Percentiles rank a stretch among this genome's conserved stretches.
These are phyloP conservation scores for Phoma sp. DNA, from an alignment of 2,329 filamentous ascomycete genomes.

Conservation along the genomic window DNA sequence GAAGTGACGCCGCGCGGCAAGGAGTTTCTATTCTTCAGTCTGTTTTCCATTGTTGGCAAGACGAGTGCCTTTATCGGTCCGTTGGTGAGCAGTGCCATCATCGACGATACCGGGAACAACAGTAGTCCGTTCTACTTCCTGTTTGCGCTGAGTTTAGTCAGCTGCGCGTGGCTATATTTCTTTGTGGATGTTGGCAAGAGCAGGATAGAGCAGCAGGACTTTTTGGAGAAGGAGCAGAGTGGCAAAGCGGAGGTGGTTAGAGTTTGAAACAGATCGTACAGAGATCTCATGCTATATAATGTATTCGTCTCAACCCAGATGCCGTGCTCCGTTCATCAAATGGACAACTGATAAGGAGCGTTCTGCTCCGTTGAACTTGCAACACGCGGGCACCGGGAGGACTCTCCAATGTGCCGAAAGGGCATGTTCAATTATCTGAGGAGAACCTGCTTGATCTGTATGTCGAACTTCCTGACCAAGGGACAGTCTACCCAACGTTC, in stretches of 20 bases:
- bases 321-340: too few relatives aligned
- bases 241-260: not conserved
- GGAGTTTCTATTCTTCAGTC: slow-evolving; percentile 73
- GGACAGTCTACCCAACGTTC: too few relatives aligned
- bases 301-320: not conserved
- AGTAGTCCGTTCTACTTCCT: slow-evolving; percentile 72
- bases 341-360: not conserved
- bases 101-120: slow-evolving; percentile 66
- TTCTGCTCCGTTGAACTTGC: not conserved
- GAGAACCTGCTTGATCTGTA: too few relatives aligned
- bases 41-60: slow-evolving; percentile 74
- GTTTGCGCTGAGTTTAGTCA: slow-evolving; percentile 33
- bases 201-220: slow-evolving; percentile 31
- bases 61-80: slow-evolving; percentile 72
- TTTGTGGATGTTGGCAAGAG: slow-evolving; percentile 35
- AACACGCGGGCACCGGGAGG: not conserved
- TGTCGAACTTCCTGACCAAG: too few relatives aligned
- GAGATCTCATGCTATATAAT: not conserved
- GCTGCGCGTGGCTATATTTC: slow-evolving; percentile 29
- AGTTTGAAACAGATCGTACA: not conserved
- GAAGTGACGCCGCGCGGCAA: slow-evolving; percentile 72
- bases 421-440: too few relatives aligned
- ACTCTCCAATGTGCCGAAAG: not conserved
- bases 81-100: slow-evolving; percentile 72
- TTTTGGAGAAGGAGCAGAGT: slow-evolving; percentile 33